Conservation (phyloP, 2,329 filamentous ascomycete genomes). For the Madurella mycetomatis region DNA sequence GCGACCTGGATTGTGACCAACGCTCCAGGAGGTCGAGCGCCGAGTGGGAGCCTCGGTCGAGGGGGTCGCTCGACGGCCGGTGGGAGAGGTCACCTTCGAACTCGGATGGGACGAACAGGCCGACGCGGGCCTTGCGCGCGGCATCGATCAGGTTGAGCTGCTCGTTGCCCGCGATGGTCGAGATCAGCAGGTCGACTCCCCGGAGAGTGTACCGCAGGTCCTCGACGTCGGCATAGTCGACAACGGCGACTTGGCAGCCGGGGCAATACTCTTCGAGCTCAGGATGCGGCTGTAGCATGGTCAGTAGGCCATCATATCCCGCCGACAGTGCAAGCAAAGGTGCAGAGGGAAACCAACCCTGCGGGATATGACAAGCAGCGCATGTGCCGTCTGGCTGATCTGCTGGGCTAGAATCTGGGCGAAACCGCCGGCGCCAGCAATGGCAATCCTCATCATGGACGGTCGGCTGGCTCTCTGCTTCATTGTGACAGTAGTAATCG, state of each 20-base stretch:
- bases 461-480: conserved; percentile 15
- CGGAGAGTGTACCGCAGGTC: conserved; percentile 62
- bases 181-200: conserved; percentile 71
- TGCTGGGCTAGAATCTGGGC: conserved; percentile 46
- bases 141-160: conserved; percentile 71
- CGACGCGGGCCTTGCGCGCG: conserved; percentile 59
- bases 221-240: conserved; percentile 60
- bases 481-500: conserved; percentile 14
- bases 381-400: conserved; percentile 61
- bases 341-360: conserved; percentile 41
- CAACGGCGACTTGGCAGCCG: conserved; percentile 62
- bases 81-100: conserved; percentile 62
- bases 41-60: conserved; percentile 57
- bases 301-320: conserved; percentile 2
- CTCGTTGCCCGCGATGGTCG: conserved; percentile 61
- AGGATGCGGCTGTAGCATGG: conserved; percentile 44
- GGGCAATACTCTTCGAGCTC: conserved; percentile 45
- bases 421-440: conserved; percentile 44
- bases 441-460: conserved; percentile 46
- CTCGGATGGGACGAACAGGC: conserved; percentile 69
- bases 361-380: conserved; percentile 67
- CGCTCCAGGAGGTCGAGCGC: conserved; percentile 54
- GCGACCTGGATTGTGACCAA: conserved; percentile 42
- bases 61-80: conserved; percentile 51
- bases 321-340: background rate